phyloP scores from a whole-genome alignment of 2,329 filamentous ascomycete species.

The Alternaria postmessia region DNA sequence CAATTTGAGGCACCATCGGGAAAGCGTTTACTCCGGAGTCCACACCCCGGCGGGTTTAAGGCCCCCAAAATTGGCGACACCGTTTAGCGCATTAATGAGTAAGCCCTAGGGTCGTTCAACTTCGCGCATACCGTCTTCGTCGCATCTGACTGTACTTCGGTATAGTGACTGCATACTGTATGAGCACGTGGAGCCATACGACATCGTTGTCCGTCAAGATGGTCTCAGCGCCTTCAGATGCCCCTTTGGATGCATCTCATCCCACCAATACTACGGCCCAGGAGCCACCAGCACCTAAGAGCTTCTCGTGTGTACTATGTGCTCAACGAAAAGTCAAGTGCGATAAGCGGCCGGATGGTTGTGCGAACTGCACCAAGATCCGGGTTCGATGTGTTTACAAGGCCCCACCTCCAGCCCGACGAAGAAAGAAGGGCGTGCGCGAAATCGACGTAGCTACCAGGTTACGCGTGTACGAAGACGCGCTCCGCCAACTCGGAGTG shows the following conservation, averaged over 20 bases:
- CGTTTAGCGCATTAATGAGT: not conserved
- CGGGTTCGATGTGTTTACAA: conserved; percentile 45
- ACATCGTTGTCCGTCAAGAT: not conserved
- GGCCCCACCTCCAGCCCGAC: conserved; percentile 28
- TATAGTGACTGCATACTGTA: not conserved
- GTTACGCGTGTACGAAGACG: conserved; percentile 42
- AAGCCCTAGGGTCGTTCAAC: not conserved
- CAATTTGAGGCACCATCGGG: no score
- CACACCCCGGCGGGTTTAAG: not conserved
- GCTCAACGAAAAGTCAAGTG: conserved; percentile 48
- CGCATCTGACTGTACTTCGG: not conserved
- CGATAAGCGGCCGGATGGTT: conserved; percentile 39
- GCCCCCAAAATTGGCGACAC: not conserved
- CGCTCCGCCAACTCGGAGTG: conserved; percentile 38
- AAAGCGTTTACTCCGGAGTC: not conserved
- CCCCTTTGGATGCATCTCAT: not conserved
- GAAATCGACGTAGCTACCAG: conserved; percentile 23
- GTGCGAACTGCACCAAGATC: conserved; percentile 42
- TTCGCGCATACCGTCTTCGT: not conserved
- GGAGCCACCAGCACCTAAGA: conserved; percentile 27
- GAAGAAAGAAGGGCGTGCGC: conserved; percentile 2
- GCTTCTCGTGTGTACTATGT: conserved; percentile 46
- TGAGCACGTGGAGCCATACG: not conserved
- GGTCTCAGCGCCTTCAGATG: not conserved
- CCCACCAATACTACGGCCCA: not conserved